These are phyloP conservation scores for Luffa aegyptiaca DNA, from an alignment of 306 rosid species.

Conservation along the genomic window DNA sequence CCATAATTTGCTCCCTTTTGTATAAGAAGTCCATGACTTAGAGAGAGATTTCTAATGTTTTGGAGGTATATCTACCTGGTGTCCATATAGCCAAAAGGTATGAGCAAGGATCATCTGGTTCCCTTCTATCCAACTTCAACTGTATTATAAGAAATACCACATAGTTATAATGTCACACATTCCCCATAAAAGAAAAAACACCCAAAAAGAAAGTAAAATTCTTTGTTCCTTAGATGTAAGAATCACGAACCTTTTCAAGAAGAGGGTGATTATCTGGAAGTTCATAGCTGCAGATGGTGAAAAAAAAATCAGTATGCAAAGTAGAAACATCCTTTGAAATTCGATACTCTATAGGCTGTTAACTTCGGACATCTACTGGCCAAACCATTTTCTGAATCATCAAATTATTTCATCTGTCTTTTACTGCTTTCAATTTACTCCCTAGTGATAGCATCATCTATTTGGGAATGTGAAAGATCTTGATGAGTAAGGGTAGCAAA, in stretches of 20 bases:
- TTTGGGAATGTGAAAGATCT: not conserved
- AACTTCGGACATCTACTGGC: not conserved
- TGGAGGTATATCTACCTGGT: constrained; percentile 58
- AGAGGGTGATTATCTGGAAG: constrained; percentile 96
- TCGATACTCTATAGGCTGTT: not conserved
- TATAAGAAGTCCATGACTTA: not conserved
- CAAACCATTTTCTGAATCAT: not conserved
- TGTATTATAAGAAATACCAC: constrained; percentile 7
- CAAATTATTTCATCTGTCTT: not conserved
- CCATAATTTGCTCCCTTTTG: not conserved
- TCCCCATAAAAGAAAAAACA: not conserved
- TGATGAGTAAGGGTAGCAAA: constrained; percentile 13
- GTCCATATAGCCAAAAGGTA: constrained; percentile 98
- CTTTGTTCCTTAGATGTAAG: not conserved
- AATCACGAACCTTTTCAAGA: constrained; percentile 61
- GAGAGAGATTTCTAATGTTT: not conserved
- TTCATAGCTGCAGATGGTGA: constrained; percentile 71
- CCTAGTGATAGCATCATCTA: not conserved
- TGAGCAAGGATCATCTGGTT: constrained; percentile 86
- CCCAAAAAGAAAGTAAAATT: not conserved
- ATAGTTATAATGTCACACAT: not conserved
- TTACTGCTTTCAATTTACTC: not conserved
- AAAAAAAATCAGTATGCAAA: constrained; percentile 20
- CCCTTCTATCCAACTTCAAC: constrained; percentile 68
- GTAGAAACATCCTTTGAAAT: not conserved